Evolutionary conservation across 2,329 filamentous ascomycete genomes (phyloP).

Genomic region (Zasmidium angulare): DNA sequence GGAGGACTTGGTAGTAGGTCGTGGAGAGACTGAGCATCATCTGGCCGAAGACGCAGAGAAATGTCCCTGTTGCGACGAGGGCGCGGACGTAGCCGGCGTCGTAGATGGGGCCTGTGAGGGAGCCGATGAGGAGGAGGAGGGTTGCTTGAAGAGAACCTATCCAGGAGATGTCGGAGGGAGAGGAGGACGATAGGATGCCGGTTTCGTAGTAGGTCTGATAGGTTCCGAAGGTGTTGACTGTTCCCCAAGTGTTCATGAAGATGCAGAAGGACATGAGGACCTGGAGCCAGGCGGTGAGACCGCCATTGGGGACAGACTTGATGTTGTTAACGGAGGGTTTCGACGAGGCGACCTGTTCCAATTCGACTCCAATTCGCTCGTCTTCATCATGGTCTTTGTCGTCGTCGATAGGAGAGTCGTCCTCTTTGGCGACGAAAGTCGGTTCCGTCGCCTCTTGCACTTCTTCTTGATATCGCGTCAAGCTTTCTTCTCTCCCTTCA

Average conservation of each 20-base stretch:
- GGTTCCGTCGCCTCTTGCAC: slow-evolving; percentile 2
- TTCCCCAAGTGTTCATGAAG: slow-evolving; percentile 44
- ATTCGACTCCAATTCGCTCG: slow-evolving; percentile 10
- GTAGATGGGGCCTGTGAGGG: slow-evolving; percentile 49
- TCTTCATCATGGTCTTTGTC: background rate
- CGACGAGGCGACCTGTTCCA: slow-evolving; percentile 25
- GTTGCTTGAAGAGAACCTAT: slow-evolving; percentile 52
- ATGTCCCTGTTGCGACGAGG: slow-evolving; percentile 43
- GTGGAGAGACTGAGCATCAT: slow-evolving; percentile 52
- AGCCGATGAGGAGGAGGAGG: slow-evolving; percentile 47
- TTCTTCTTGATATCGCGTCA: slow-evolving; percentile 2
- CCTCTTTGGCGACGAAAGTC: slow-evolving; percentile 2
- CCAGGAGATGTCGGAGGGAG: slow-evolving; percentile 49
- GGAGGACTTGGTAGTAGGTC: slow-evolving; percentile 50
- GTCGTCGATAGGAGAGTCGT: slow-evolving; percentile 4
- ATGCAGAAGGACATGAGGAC: slow-evolving; percentile 50
- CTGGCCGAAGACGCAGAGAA: slow-evolving; percentile 49
- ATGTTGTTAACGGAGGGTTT: slow-evolving; percentile 43
- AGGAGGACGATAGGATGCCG: slow-evolving; percentile 38
- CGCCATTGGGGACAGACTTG: slow-evolving; percentile 47
- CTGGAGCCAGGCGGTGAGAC: slow-evolving; percentile 49
- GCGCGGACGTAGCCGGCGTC: slow-evolving; percentile 49
- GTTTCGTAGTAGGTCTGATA: slow-evolving; percentile 52
- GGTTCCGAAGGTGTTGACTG: slow-evolving; percentile 47
- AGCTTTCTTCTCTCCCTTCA: background rate